These are phyloP conservation scores for Neofusicoccum umdonicola DNA, from an alignment of 2,329 filamentous ascomycete genomes.

Conservation along the genomic window DNA sequence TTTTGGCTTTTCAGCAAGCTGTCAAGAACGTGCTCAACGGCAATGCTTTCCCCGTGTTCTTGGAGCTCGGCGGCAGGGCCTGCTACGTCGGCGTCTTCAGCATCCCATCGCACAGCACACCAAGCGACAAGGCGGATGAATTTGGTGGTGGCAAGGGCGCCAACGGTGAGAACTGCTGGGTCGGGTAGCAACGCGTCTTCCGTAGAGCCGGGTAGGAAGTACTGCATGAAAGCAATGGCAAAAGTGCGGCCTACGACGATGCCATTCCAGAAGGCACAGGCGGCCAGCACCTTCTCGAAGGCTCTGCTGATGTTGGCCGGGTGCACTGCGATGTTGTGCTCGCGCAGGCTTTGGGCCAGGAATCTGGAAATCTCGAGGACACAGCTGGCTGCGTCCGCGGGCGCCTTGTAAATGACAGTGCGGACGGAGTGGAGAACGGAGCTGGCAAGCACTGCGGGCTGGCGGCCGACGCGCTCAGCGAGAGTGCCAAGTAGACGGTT, in stretches of 20 bases:
- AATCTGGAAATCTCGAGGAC: background rate
- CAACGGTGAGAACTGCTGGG: background rate
- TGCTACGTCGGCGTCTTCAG: background rate
- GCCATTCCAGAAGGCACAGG: background rate
- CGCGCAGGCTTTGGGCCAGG: background rate
- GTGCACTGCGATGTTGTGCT: background rate
- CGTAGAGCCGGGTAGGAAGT: background rate
- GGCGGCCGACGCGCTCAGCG: background rate
- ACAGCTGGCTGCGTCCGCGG: background rate
- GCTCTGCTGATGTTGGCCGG: background rate
- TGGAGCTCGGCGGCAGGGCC: background rate
- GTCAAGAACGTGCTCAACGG: background rate
- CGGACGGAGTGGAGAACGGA: background rate
- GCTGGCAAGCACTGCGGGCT: background rate
- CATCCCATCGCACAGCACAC: background rate
- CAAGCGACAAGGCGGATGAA: background rate
- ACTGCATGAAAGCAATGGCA: background rate
- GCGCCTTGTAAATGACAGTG: background rate
- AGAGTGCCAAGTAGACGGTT: background rate
- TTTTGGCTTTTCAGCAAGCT: background rate
- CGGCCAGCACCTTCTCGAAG: background rate
- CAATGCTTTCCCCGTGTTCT: background rate
- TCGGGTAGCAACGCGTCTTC: accelerated
- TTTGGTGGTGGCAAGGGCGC: background rate
- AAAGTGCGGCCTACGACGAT: background rate